Evolutionary conservation across 163 green algal genomes (phyloP), one percentile per base, ranked within the genome.

Genomic region (Scenedesmus sp.): DNA sequence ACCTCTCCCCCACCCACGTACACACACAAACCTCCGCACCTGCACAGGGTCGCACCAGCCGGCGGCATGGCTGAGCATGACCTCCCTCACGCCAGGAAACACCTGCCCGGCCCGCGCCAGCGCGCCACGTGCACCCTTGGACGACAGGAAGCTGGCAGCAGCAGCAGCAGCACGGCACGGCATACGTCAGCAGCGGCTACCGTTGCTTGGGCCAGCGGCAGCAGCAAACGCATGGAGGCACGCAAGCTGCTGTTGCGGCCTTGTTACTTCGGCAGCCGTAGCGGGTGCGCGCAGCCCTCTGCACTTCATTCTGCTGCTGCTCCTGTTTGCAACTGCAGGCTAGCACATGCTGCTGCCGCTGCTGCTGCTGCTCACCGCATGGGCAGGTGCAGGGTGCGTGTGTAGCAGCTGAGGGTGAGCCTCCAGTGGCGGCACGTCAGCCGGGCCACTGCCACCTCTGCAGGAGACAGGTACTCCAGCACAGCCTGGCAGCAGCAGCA

Each of bases 21-120:
- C 34, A 46, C 34, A 46, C 34, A 46, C 34, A 46, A 46, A 46
- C 26, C 12, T 15, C 10, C 87, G 9, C 59, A 92, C 89, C 89
- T 93, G 90, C 46, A 93, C 84, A 3, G 90, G 90, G 70, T 93
- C 90, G 26, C 90, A 93, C 90, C 90, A 93, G 52, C 83, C 90
- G 23, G 3, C 46, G 16, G 84, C 73, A 54, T 93, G 90, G 3
- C 0, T 34, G 12, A 93, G 84, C 6, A 67, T 82, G 57, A 93
- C 83, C 8, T 73, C 26, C 12, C 34, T 62, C 46, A 83, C 56
- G 12, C 52, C 64, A 6, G 90, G 90, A 56, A 93, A 87, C 57
- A 64, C 82, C 16, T 52, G 6, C 4, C 66, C 73, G 2, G 73
- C 46, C 7, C 70, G 73, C 59, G 55, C 18, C 34, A 93, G 84